Percentiles rank a stretch among this genome's conserved stretches.
These are phyloP conservation scores for Trebouxia sp. DNA, from an alignment of 139 green algal genomes.

Conservation along the genomic window DNA sequence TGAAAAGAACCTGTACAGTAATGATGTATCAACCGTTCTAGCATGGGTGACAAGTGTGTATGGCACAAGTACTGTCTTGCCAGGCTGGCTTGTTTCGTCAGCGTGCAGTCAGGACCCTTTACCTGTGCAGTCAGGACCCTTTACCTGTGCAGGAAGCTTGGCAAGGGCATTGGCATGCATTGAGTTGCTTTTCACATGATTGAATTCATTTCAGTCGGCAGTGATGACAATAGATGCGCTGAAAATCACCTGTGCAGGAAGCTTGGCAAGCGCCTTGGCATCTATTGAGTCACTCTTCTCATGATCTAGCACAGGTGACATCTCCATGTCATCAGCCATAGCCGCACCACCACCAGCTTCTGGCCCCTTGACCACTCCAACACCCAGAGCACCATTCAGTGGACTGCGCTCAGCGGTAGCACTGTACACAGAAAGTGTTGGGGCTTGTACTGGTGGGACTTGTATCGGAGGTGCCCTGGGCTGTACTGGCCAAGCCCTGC, in stretches of 20 bases:
- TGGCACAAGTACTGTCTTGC: too few relatives aligned
- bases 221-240: too few relatives aligned
- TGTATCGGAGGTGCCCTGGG: not conserved
- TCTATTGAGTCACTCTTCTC: not conserved
- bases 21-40: too few relatives aligned
- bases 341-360: not conserved
- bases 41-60: too few relatives aligned
- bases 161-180: not conserved
- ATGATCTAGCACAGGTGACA: not conserved
- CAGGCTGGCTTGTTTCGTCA: too few relatives aligned
- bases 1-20: too few relatives aligned
- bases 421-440: not conserved
- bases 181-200: not conserved
- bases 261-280: not conserved
- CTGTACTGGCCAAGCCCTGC: not conserved
- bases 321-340: slow-evolving; percentile 6
- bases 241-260: slow-evolving; percentile 15
- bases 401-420: not conserved
- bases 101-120: too few relatives aligned
- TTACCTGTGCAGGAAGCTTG: slow-evolving; percentile 16
- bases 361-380: not conserved
- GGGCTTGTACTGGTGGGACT: not conserved
- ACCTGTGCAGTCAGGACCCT: not conserved
- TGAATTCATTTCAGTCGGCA: too few relatives aligned
- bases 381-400: not conserved